A percentile compares a stretch with the other conserved stretches of the same genome.
Evolutionary conservation across 495 filamentous ascomycete genomes (phyloP).

Genomic region (Schizothecium vesticola): DNA sequence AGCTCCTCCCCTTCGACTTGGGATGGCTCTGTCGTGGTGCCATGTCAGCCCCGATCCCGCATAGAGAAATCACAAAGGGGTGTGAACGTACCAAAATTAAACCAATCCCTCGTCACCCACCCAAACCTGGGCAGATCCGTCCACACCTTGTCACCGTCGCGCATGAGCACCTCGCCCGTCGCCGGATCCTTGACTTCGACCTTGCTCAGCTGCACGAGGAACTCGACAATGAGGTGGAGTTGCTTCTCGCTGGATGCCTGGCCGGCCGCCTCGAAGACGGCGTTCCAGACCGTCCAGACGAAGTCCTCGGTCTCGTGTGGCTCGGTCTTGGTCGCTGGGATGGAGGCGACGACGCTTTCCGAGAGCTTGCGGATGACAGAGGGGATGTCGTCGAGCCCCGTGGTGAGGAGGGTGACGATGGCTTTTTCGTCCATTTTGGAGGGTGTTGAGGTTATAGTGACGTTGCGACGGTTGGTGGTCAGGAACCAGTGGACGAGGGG

Average conservation of each 20-base stretch:
- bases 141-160: slow-evolving; percentile 11
- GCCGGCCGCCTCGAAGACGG: slow-evolving; percentile 3
- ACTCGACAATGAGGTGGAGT: not conserved
- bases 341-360: not conserved
- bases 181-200: not conserved
- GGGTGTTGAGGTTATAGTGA: not conserved
- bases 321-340: not conserved
- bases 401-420: not conserved
- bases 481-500: not conserved
- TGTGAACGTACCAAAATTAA: slow-evolving; percentile 18
- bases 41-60: not conserved
- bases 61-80: not conserved
- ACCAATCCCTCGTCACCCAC: slow-evolving; percentile 7
- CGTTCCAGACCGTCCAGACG: slow-evolving; percentile 8
- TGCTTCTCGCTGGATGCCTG: slow-evolving; percentile 2
- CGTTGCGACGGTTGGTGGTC: not conserved
- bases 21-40: not conserved
- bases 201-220: slow-evolving; percentile 7
- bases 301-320: slow-evolving; percentile 1
- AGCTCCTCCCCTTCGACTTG: not conserved
- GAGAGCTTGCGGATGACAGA: not conserved
- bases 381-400: not conserved
- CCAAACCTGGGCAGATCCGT: slow-evolving; percentile 9
- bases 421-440: not conserved
- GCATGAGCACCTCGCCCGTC: not conserved